Evolutionary conservation across 768 basidiomycete genomes (phyloP).

Genomic region (Cyclocybe cylindracea): DNA sequence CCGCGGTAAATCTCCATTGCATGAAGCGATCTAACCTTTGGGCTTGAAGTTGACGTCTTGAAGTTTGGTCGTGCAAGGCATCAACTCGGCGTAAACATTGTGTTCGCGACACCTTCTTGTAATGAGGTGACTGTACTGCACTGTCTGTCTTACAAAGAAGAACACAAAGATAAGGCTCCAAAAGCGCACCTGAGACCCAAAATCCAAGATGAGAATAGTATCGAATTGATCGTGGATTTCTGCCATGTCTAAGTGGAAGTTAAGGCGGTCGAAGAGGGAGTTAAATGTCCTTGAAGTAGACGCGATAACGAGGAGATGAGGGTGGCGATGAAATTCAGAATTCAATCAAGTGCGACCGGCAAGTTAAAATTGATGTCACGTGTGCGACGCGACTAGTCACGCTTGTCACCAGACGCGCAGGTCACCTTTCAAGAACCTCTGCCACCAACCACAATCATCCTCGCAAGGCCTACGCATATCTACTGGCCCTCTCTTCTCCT

Average conservation of each 20-base stretch:
- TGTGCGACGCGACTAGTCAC: neutral
- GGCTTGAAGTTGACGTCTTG: slow-evolving; percentile 90
- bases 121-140: slow-evolving; percentile 94
- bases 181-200: slow-evolving; percentile 84
- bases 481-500: too few species aligned
- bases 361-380: slow-evolving; percentile 8
- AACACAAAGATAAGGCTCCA: neutral
- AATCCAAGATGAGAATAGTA: slow-evolving; percentile 94
- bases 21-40: slow-evolving; percentile 59
- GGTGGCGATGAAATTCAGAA: neutral
- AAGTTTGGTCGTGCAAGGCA: slow-evolving; percentile 94
- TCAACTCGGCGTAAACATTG: slow-evolving; percentile 95
- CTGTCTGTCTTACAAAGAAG: neutral
- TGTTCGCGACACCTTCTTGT: slow-evolving; percentile 96
- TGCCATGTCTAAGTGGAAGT: slow-evolving; percentile 47
- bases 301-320: neutral
- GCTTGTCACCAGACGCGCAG: neutral
- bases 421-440: neutral
- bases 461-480: too few species aligned
- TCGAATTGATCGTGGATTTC: slow-evolving; percentile 96
- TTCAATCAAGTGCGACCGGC: neutral
- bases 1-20: neutral
- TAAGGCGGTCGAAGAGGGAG: neutral
- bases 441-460: too few species aligned
- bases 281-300: neutral